Base-by-base conservation (phyloP, 805 yeast genomes). In the Pichia pseudocactophila region DNA sequence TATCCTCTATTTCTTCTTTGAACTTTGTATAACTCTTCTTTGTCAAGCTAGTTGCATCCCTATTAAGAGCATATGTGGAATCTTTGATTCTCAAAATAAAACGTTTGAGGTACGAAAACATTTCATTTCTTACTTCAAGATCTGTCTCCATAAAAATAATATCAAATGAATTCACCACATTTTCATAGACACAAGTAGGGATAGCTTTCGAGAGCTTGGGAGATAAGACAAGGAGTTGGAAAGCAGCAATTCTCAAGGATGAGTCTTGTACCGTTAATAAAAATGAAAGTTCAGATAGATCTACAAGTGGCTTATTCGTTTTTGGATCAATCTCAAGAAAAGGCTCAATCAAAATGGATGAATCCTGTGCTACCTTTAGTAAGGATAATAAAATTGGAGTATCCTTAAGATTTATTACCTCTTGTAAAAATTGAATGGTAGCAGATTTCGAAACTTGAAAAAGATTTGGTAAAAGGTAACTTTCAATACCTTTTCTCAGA, bases 31-130 rank as follows among this genome's bases (percentile, higher is more conserved):
- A 38, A 19, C 56, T 50, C 43, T 63, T 64, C 20, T 61, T 62
- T 22, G 56, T 51, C 39, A 71, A 49, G 43, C 72, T 71, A n/a
- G 54, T 58, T 0, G 66, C 62, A 39, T 78, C 82, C 52, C 85
- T 70, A 18, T 70, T 54, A 20, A 76, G 50, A 0, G 78, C 72
- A 56, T 81, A 78, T 1, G 81, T 61, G 0, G 89, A 82, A 41
- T 82, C 92, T 49, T 83, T 70, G 15, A 84, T 59, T 50, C 96
- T 67, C 25, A 70, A 58, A 11, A 86, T 55, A 48, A 88, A 79
- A 43, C 71, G 76, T 42, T 80, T 71, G 43, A 88, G 60, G 15
- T 75, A 54, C 3, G 90, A 78, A 22, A 69, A 66, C 40, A 84
- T 76, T 36, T 75, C 78, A 48, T 79, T 80, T 54, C 96, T 68